These are phyloP conservation scores for Cladophialophora carrionii DNA, from an alignment of 2,329 filamentous ascomycete species.

Conservation along the genomic window DNA sequence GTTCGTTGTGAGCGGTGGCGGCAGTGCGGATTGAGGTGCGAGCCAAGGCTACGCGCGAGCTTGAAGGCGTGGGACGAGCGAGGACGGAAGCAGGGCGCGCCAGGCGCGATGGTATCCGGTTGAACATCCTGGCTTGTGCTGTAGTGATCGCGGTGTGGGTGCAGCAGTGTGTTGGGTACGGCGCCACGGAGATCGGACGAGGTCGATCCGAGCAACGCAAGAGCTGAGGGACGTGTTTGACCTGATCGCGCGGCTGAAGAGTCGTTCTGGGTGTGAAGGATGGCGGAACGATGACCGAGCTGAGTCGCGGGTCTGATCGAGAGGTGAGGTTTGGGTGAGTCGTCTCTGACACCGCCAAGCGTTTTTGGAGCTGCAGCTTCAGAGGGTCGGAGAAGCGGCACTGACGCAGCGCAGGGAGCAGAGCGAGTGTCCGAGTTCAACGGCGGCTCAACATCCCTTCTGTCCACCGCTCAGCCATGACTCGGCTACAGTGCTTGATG, in stretches of 20 bases:
- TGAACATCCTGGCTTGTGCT: conserved; percentile 3
- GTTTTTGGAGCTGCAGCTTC: conserved; percentile 16
- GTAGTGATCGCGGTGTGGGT: not conserved
- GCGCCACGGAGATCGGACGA: not conserved
- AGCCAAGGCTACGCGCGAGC: conserved; percentile 6
- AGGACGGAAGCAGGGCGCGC: conserved; percentile 9
- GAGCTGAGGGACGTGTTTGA: not conserved
- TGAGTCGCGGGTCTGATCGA: not conserved
- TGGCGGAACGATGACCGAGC: not conserved
- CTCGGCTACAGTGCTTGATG: no score
- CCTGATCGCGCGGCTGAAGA: not conserved
- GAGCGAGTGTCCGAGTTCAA: no score
- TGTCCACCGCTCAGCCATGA: not conserved
- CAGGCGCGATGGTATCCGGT: conserved; percentile 16
- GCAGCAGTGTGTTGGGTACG: not conserved
- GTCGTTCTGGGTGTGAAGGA: not conserved
- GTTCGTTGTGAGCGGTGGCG: conserved; percentile 17
- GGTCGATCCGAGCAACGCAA: not conserved
- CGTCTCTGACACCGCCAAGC: conserved; percentile 7
- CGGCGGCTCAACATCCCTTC: not conserved
- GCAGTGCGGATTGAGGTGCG: conserved; percentile 17
- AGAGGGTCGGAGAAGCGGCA: conserved; percentile 10
- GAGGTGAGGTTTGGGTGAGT: conserved; percentile 7
- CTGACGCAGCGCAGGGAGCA: not conserved
- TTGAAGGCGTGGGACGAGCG: not conserved